Percentiles rank a stretch among this genome's conserved stretches.
Conservation (phyloP, 148 eudicot genomes). For the Amaranthus palmeri region DNA sequence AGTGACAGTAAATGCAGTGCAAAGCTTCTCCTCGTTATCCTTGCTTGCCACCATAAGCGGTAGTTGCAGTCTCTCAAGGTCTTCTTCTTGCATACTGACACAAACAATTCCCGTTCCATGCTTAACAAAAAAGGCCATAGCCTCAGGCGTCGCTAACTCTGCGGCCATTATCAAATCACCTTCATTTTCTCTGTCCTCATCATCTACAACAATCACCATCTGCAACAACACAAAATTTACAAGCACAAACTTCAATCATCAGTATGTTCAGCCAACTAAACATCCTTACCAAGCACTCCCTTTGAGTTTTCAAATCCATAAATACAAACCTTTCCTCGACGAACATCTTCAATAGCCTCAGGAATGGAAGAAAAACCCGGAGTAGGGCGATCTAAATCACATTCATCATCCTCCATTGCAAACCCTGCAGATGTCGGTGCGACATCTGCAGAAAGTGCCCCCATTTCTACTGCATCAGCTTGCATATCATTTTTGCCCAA, state of each 20-base stretch:
- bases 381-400: conserved; percentile 63
- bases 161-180: conserved; percentile 64
- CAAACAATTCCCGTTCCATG: conserved; percentile 66
- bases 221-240: conserved; percentile 17
- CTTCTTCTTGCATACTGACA: conserved; percentile 53
- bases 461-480: conserved; percentile 51
- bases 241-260: neutral
- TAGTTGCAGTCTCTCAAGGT: conserved; percentile 46
- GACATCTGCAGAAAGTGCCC: conserved; percentile 70
- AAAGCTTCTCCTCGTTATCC: neutral
- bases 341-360: conserved; percentile 63
- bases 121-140: conserved; percentile 57
- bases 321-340: conserved; percentile 49
- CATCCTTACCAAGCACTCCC: neutral
- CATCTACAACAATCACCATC: conserved; percentile 61
- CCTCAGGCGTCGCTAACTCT: conserved; percentile 50
- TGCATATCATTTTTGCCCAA: conserved; percentile 42
- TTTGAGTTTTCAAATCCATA: neutral
- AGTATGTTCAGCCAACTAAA: neutral
- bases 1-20: too few relatives aligned
- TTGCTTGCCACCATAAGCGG: conserved; percentile 41
- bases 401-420: conserved; percentile 51
- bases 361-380: conserved; percentile 50
- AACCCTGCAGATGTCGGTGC: conserved; percentile 49
- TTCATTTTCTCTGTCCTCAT: conserved; percentile 62